A percentile compares a stretch with the other conserved stretches of the same genome.
These are phyloP conservation scores for Podochytrium sp. DNA, from an alignment of 192 early-diverging fungal species.

Conservation along the genomic window DNA sequence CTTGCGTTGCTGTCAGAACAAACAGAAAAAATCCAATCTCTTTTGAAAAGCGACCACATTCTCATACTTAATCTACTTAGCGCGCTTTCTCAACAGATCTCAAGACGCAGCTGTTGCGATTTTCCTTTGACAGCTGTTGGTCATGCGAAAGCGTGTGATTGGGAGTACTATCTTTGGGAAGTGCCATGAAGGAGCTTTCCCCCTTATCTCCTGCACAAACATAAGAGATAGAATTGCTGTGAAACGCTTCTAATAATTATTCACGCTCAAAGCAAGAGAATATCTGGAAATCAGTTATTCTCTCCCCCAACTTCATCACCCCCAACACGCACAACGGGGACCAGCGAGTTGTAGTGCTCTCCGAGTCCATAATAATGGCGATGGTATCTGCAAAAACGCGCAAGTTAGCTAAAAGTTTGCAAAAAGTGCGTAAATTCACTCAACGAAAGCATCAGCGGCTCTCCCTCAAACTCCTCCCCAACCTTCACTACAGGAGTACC, in stretches of 20 bases:
- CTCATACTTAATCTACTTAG: no score
- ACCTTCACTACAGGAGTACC: conserved; percentile 77
- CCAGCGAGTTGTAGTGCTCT: conserved; percentile 94
- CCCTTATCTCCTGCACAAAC: no score
- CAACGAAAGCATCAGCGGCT: conserved; percentile 53
- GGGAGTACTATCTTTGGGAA: no score
- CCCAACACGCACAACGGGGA: background rate
- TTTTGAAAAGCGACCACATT: no score
- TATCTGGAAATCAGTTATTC: background rate
- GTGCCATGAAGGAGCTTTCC: no score
- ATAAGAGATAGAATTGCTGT: background rate
- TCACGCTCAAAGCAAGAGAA: background rate
- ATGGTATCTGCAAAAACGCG: conserved; percentile 65
- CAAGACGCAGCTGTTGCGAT: no score
- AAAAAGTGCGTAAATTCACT: conserved; percentile 47
- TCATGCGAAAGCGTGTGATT: no score
- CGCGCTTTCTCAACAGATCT: no score
- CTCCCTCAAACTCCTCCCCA: conserved; percentile 77
- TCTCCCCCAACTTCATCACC: background rate
- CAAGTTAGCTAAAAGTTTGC: background rate
- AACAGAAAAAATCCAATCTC: no score
- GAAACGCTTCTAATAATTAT: background rate
- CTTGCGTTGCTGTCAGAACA: no score
- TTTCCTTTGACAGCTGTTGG: no score
- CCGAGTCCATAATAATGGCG: conserved; percentile 90